Evolutionary conservation across 2,329 filamentous ascomycete genomes (phyloP).

Genomic region (Xylaria sp.): DNA sequence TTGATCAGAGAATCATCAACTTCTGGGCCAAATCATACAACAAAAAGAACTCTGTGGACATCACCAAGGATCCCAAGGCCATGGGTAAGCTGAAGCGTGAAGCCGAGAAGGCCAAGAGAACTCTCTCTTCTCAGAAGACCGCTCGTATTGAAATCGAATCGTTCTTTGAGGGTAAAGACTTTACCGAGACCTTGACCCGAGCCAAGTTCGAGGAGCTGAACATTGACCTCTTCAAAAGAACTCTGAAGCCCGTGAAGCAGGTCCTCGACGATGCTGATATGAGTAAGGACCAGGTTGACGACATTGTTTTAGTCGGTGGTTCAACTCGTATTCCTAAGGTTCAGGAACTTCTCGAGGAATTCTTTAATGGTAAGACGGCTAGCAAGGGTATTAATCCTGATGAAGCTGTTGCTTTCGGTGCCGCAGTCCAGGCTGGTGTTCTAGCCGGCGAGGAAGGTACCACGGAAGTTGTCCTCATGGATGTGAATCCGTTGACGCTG

Average conservation of each 20-base stretch:
- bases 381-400: slow-evolving; percentile 99
- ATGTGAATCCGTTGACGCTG: slow-evolving; percentile 94
- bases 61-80: slow-evolving; percentile 94
- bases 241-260: slow-evolving; percentile 97
- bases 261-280: slow-evolving; percentile 98
- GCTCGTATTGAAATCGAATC: slow-evolving; percentile 96
- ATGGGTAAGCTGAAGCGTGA: slow-evolving; percentile 99
- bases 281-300: slow-evolving; percentile 93
- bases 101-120: slow-evolving; percentile 99
- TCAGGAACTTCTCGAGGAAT: slow-evolving; percentile 92
- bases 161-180: slow-evolving; percentile 96
- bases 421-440: slow-evolving; percentile 96
- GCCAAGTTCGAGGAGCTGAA: slow-evolving; percentile 99
- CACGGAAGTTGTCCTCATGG: slow-evolving; percentile 88
- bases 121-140: slow-evolving; percentile 92
- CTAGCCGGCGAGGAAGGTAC: slow-evolving; percentile 88
- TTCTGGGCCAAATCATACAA: slow-evolving; percentile 98
- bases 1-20: slow-evolving; percentile 97
- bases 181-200: slow-evolving; percentile 96
- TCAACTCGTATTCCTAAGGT: slow-evolving; percentile 99
- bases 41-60: slow-evolving; percentile 94
- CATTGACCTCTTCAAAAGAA: slow-evolving; percentile 99
- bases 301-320: slow-evolving; percentile 97
- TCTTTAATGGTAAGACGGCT: slow-evolving; percentile 93
- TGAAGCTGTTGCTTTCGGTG: slow-evolving; percentile 97